Percentiles rank a stretch among this genome's conserved stretches.
phyloP scores from a whole-genome alignment of 495 filamentous ascomycete genomes.

The Cairneyella variabilis region DNA sequence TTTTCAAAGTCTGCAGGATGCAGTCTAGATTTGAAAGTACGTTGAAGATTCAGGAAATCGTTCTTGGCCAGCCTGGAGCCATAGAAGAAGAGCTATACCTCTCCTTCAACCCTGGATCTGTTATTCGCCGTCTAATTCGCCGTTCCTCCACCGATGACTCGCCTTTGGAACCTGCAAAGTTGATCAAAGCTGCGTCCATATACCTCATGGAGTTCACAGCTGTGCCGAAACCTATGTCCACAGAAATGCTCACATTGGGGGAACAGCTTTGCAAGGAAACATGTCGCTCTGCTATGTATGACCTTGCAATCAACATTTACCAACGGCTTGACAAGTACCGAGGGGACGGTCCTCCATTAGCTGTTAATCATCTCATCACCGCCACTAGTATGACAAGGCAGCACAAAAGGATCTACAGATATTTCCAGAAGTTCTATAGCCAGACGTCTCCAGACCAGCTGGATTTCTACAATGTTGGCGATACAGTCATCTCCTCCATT shows the following conservation, averaged over 20 bases:
- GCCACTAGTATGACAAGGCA: constrained; percentile 24
- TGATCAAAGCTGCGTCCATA: constrained; percentile 30
- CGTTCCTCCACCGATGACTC: neutral
- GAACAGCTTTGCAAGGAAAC: constrained; percentile 28
- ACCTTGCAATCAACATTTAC: constrained; percentile 27
- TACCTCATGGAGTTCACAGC: constrained; percentile 33
- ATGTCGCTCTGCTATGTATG: constrained; percentile 20
- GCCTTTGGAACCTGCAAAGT: neutral
- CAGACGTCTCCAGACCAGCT: constrained; percentile 21
- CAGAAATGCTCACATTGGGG: constrained; percentile 22
- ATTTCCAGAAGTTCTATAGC: constrained; percentile 30
- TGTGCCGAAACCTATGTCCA: constrained; percentile 12
- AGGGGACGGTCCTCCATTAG: constrained; percentile 12
- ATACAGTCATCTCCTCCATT: constrained; percentile 14
- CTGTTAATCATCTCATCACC: constrained; percentile 28
- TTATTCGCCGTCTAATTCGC: constrained; percentile 23
- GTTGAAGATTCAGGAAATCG: constrained; percentile 23
- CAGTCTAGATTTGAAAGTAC: constrained; percentile 29
- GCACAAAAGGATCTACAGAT: constrained; percentile 30
- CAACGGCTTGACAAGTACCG: constrained; percentile 24
- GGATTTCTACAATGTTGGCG: constrained; percentile 6
- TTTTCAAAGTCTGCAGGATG: constrained; percentile 34
- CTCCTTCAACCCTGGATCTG: constrained; percentile 27
- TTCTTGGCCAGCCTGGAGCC: constrained; percentile 25
- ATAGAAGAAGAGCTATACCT: constrained; percentile 34